Base-by-base conservation (phyloP, 2,329 filamentous ascomycete species). In the Phaeophleospora eucalypticola region DNA sequence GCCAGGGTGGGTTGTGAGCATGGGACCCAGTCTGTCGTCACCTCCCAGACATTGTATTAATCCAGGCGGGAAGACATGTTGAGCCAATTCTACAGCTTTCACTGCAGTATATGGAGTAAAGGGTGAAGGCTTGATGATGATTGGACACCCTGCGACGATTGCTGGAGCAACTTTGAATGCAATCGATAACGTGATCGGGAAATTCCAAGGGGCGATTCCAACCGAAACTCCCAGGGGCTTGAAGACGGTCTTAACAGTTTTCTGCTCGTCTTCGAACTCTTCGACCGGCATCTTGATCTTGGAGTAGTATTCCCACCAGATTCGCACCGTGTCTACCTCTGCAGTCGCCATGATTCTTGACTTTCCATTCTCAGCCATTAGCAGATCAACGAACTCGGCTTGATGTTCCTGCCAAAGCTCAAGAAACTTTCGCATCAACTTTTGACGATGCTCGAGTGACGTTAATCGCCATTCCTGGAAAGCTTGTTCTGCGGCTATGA, bases 31-130 rank as follows among this genome's bases (percentile, higher is more conserved):
- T 34, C 71, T 68, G 54, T 84, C 80, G 42, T 79, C 79, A 4
- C 81, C 82, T 42, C 77, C 77, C 2, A 85, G 64, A 0, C 71
- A 76, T 57, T 84, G 80, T 1, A 84, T 60, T 14, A 85, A 78
- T 32, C 82, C 82, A 0, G 78, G 74, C 2, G 80, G 80, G 64
- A 84, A 79, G 65, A 82, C 69, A 17, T 73, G 60, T 46, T 77
- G 71, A 0, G 72, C 78, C 2, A 85, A 61, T 62, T 84, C 80
- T 9, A 71, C 75, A n/a, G 82, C 58, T 63, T 85, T 84, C 32
- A 86, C 67, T 3, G 69, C 67, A 2, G 71, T 73, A 63, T 81
- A 82, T 4, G 79, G 79, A 0, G 79, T 80, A 60, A 76, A 81
- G 0, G 76, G 76, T 18, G 59, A 50, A 61, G 72, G 64, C 61